A percentile compares a stretch with the other conserved stretches of the same genome.
Evolutionary conservation across 2,329 filamentous ascomycete genomes (phyloP).

Genomic region (Raffaelea arxii): DNA sequence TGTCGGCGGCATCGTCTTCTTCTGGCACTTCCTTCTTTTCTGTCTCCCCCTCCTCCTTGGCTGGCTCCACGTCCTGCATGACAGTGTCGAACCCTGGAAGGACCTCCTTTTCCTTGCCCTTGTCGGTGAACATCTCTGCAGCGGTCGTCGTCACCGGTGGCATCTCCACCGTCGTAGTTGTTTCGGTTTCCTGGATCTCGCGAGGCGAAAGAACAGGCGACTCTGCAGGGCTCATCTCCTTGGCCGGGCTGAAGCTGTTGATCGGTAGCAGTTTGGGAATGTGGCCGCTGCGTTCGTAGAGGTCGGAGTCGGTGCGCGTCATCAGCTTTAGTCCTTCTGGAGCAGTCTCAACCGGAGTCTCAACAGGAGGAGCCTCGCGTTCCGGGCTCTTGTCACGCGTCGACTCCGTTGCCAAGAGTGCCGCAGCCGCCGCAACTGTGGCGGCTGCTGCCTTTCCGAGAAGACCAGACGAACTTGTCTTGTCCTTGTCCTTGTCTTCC

Average conservation of each 20-base stretch:
- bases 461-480: neutral
- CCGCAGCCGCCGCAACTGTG: neutral
- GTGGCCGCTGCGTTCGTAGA: slow-evolving; percentile 19
- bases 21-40: slow-evolving; percentile 6
- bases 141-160: neutral
- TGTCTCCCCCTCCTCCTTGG: slow-evolving; percentile 1
- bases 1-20: slow-evolving; percentile 11
- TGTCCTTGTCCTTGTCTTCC: slow-evolving; percentile 23
- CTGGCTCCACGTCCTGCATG: neutral
- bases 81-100: slow-evolving; percentile 8
- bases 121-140: neutral
- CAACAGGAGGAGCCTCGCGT: too few relatives aligned
- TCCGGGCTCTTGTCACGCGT: slow-evolving; percentile 8
- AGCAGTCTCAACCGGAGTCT: too few relatives aligned
- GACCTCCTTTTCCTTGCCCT: neutral
- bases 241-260: slow-evolving; percentile 13
- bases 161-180: neutral
- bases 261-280: slow-evolving; percentile 21
- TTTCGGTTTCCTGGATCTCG: neutral
- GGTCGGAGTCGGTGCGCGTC: slow-evolving; percentile 13
- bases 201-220: too few relatives aligned
- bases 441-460: neutral
- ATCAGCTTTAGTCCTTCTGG: slow-evolving; percentile 19
- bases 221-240: too few relatives aligned
- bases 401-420: slow-evolving; percentile 1